Evolutionary conservation across 495 filamentous ascomycete species (phyloP), one percentile per base, ranked within the genome.

Genomic region (Trichoderma parareesei): DNA sequence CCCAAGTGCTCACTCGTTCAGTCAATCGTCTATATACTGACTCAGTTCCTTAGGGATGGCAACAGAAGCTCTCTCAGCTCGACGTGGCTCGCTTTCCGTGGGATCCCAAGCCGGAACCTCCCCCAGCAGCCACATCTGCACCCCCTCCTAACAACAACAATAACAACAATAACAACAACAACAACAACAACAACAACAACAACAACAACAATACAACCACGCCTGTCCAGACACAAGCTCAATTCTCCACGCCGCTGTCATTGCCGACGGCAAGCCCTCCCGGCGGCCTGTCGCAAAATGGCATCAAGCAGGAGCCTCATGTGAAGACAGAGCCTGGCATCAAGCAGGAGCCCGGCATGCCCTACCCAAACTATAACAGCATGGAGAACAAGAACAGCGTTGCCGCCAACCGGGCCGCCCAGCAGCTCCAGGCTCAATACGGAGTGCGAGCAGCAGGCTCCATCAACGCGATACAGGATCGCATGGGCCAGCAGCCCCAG

Each of bases 1-100:
- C n/a, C 14, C 13, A 13, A 14, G 5, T 3, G 41, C 66, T 66
- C 48, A 20, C 41, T 43, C 63, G 2, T 27, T 27, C 27, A 27
- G 27, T 27, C 27, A 2, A 27, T 27, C 27, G 27, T 27, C 27
- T 27, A 27, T 27, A 27, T 53, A 64, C 38, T 67, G 11, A 41
- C 40, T 41, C 27, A 2, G 11, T 60, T 48, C n/a, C 43, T 67
- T 71, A 98, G 94, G 89, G 82, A 76, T 99, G 95, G 95, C 93
- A 97, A 76, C 81, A 84, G 65, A 96, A 92, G 77, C 85, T 98
- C 27, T 88, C 93, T 0, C 84, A 86, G 68, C 83, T 92, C 60
- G 83, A 88, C 59, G 84, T 96, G 67, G 95, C 93, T 62, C 79
- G 85, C 46, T 98, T 97, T 76, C 95, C 95, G 33, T 99, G 95